Percentiles rank a stretch among this genome's conserved stretches.
These are phyloP conservation scores for Punica granatum DNA, from an alignment of 345 rosid genomes.

Conservation along the genomic window DNA sequence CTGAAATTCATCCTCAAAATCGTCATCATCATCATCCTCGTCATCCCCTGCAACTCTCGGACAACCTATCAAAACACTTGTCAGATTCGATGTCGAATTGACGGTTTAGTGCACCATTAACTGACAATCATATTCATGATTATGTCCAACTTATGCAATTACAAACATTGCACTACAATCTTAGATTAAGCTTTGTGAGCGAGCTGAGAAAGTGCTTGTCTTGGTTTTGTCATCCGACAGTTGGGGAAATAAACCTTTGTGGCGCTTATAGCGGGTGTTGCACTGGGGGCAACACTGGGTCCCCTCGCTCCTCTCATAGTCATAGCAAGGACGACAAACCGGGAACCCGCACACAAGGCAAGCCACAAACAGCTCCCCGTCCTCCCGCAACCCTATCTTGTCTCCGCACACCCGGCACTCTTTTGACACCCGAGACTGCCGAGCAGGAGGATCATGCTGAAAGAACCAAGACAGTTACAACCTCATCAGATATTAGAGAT, in stretches of 20 bases:
- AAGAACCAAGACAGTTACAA: not conserved
- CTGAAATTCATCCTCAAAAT: conserved; percentile 58
- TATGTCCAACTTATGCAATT: too few relatives aligned
- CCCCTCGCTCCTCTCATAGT: conserved; percentile 85
- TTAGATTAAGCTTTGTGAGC: not conserved
- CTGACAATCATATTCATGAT: too few relatives aligned
- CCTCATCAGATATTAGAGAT: not conserved
- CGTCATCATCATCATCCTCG: conserved; percentile 45
- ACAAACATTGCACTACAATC: not conserved
- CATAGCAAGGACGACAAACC: conserved; percentile 84
- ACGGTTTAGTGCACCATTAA: not conserved
- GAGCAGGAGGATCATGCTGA: conserved; percentile 23
- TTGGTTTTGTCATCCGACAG: not conserved
- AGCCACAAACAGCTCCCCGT: conserved; percentile 62
- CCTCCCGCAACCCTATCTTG: conserved; percentile 46
- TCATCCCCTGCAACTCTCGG: conserved; percentile 66
- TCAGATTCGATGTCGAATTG: not conserved
- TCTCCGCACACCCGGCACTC: conserved; percentile 75
- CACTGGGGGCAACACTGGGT: conserved; percentile 88
- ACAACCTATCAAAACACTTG: conserved; percentile 36
- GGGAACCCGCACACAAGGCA: conserved; percentile 79
- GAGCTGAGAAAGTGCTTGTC: not conserved
- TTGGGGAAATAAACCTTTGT: conserved; percentile 36
- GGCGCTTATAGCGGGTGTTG: conserved; percentile 81
- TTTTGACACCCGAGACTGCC: conserved; percentile 28